phyloP scores from a whole-genome alignment of 441 rosid species.

The Bruguiera hainesii region DNA sequence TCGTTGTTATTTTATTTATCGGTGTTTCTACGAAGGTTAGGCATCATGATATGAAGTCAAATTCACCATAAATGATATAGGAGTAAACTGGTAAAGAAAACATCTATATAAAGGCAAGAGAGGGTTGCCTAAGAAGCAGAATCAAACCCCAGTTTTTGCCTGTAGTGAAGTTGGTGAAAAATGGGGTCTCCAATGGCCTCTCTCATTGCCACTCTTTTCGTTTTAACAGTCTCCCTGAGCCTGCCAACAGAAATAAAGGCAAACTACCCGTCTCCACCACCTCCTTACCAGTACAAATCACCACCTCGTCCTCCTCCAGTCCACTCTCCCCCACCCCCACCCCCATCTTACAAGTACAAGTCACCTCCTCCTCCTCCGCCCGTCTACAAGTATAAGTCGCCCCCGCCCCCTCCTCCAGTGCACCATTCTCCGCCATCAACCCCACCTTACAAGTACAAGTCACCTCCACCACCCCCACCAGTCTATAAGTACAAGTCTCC shows the following conservation, averaged over 20 bases:
- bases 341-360: neutral
- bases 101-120: constrained; percentile 20
- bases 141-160: neutral
- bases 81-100: neutral
- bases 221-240: constrained; percentile 30
- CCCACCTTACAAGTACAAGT: neutral
- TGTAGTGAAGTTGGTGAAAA: neutral
- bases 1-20: neutral
- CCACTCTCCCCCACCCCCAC: neutral
- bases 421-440: neutral
- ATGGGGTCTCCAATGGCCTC: constrained; percentile 22
- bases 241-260: constrained; percentile 30
- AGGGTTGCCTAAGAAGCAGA: neutral
- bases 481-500: neutral
- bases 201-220: constrained; percentile 29
- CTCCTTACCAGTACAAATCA: neutral
- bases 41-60: neutral
- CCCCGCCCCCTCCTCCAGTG: constrained; percentile 6
- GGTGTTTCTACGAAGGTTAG: neutral
- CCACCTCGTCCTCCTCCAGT: neutral
- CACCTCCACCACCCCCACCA: constrained; percentile 18
- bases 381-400: constrained; percentile 11
- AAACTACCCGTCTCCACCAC: constrained; percentile 10
- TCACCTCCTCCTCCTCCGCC: constrained; percentile 8
- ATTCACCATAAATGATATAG: neutral